Evolutionary conservation across 805 yeast species (phyloP), one percentile per base, ranked within the genome.

Genomic region (Zygoascus bituminiphila): DNA sequence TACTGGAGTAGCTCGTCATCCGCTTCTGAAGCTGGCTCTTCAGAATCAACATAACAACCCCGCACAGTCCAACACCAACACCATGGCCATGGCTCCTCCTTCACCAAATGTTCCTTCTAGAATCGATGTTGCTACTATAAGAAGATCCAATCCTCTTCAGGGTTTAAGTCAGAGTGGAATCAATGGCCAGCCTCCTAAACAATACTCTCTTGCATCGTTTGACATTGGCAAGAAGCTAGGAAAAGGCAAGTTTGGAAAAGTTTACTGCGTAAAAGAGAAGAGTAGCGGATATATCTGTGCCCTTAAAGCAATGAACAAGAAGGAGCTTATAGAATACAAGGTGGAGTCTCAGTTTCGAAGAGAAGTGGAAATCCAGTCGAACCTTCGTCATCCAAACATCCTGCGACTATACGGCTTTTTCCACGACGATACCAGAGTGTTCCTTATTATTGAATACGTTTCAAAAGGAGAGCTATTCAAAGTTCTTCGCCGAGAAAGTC

Each of bases 171-270:
- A 12, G 26, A 35, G 12, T 22, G 44, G 21, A 31, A 44, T 38
- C 26, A 26, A 19, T 22, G 46, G 31, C 5, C 17, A 14, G 15
- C 39, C 46, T 25, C 24, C 44, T 8, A 45, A 48, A 14, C 57
- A 68, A 29, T 74, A 69, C 55, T 56, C 74, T 0, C 64, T 81
- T 20, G 66, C 70, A 24, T 93, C 86, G 60, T 91, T 91, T 66
- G 96, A 88, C 56, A 75, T 91, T 39, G 98, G 97, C 15, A 76
- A 81, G 47, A 81, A 83, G 49, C 72, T 91, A 44, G 98, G 98
- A 0, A 88, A 86, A 61, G 98, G 98, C 5, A 88, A 88, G 63
- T 81, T 89, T 59, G 98, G 98, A 7, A 81, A 79, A 58, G 98
- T 93, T 1, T 89, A 88, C 65, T 85, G 96, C 61, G 97, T 84